phyloP scores from a whole-genome alignment of 2,329 filamentous ascomycete species.

The Thelonectria rubi region DNA sequence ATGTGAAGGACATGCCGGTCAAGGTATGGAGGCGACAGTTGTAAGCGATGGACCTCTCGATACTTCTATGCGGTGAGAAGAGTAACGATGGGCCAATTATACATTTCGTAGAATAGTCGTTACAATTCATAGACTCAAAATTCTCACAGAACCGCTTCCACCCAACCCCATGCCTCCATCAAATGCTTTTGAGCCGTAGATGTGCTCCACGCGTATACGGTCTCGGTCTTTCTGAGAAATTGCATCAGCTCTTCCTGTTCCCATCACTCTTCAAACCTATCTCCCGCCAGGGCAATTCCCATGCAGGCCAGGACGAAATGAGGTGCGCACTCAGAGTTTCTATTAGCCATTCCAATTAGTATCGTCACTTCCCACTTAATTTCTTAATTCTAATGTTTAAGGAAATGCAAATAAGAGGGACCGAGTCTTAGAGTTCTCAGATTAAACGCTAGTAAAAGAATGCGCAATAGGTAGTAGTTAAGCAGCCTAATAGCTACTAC shows the following conservation, averaged over 20 bases:
- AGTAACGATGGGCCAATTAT: constrained; percentile 1
- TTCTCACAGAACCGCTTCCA: constrained; percentile 3
- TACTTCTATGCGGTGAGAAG: neutral
- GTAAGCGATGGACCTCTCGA: no score
- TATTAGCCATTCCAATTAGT: constrained; percentile 32
- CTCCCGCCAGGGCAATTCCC: constrained; percentile 43
- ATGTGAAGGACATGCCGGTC: constrained; percentile 34
- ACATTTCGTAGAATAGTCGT: neutral
- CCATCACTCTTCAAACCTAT: constrained; percentile 47
- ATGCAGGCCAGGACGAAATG: constrained; percentile 27
- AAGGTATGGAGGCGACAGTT: constrained; percentile 33
- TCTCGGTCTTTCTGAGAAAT: constrained; percentile 45
- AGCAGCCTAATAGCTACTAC: constrained; percentile 32
- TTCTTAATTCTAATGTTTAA: constrained; percentile 27
- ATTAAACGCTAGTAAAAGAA: constrained; percentile 33
- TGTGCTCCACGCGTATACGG: constrained; percentile 31
- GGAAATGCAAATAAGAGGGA: constrained; percentile 6
- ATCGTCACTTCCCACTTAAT: constrained; percentile 31
- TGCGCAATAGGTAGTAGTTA: constrained; percentile 33
- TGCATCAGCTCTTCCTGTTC: constrained; percentile 50
- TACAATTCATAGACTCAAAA: neutral
- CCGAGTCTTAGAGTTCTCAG: constrained; percentile 30
- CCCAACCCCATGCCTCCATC: constrained; percentile 36
- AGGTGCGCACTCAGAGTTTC: constrained; percentile 14
- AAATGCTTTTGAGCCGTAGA: constrained; percentile 29